Conservation (phyloP, 225 moss, liverwort and hornwort genomes). For the Ulota crispa region DNA sequence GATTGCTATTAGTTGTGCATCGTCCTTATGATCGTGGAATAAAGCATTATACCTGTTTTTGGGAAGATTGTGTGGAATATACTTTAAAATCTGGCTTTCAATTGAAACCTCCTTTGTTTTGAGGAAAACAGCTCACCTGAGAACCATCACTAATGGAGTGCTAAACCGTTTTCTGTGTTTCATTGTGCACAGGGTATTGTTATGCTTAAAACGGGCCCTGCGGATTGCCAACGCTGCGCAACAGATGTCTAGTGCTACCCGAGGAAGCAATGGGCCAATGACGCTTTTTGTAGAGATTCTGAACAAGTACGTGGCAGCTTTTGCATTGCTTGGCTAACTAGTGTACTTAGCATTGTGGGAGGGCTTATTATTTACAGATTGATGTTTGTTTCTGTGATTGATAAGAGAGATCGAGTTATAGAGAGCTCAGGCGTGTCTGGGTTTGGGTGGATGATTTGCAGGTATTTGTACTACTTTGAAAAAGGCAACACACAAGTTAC, state of each 20-base stretch:
- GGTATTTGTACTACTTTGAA: conserved; percentile 96
- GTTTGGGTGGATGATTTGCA: conserved; percentile 33
- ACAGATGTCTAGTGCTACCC: conserved; percentile 98
- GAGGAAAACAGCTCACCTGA: background rate
- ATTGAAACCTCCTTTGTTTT: background rate
- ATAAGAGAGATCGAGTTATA: background rate
- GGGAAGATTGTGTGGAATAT: background rate
- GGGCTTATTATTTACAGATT: background rate
- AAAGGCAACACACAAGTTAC: conserved; percentile 96
- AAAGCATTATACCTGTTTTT: background rate
- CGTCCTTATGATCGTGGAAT: background rate
- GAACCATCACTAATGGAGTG: background rate
- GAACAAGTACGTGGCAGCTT: conserved; percentile 73
- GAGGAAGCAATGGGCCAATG: conserved; percentile 97
- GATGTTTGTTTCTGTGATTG: conserved; percentile 5
- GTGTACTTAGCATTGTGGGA: conserved; percentile 6
- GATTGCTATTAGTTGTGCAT: background rate
- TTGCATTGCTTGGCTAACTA: background rate
- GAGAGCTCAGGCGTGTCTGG: conserved; percentile 6
- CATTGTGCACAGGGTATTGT: conserved; percentile 59
- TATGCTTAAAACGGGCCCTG: conserved; percentile 93
- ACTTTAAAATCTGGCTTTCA: background rate
- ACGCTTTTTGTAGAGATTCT: conserved; percentile 97
- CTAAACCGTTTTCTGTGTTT: conserved; percentile 16
- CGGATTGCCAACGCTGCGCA: conserved; percentile 98